Conservation (phyloP, 768 basidiomycete genomes). For the Leucocoprinus leucothites region DNA sequence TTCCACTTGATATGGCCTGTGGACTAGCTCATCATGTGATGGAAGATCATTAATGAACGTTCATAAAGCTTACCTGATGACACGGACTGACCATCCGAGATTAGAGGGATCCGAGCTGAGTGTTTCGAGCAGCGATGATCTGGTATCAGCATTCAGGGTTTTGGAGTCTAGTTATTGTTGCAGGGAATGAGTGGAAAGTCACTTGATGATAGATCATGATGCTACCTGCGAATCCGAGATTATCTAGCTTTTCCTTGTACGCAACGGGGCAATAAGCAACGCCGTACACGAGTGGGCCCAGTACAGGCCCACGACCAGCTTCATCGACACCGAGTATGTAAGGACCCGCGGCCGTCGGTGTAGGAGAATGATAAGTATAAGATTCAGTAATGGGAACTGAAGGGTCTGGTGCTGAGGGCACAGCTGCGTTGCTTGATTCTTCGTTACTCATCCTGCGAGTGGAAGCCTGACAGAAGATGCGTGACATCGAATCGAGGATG, state of each 20-base stretch:
- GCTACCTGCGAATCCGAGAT: conserved; percentile 88
- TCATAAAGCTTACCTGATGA: conserved; percentile 48
- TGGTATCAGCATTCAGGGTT: conserved; percentile 68
- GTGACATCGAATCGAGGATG: too few relatives aligned
- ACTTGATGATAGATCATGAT: neutral
- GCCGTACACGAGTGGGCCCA: conserved; percentile 95
- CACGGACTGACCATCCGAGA: conserved; percentile 80
- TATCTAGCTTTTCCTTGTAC: conserved; percentile 70
- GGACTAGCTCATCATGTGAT: conserved; percentile 48
- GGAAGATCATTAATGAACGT: neutral
- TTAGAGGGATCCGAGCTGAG: conserved; percentile 69
- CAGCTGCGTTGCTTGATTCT: neutral
- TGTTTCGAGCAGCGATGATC: conserved; percentile 61
- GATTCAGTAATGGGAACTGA: conserved; percentile 60
- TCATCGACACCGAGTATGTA: conserved; percentile 99
- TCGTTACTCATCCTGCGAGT: too few relatives aligned
- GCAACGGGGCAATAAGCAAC: conserved; percentile 87
- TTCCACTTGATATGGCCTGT: conserved; percentile 86
- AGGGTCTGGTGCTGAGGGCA: conserved; percentile 60
- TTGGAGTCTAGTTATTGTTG: conserved; percentile 76
- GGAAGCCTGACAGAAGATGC: too few relatives aligned
- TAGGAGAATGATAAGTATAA: conserved; percentile 76
- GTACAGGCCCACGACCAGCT: conserved; percentile 92
- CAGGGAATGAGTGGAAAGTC: neutral
- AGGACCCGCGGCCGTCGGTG: conserved; percentile 65